Percentiles rank a stretch among this genome's conserved stretches.
Conservation (phyloP, 2,329 filamentous ascomycete species). For the Sclerotinia nivalis region DNA sequence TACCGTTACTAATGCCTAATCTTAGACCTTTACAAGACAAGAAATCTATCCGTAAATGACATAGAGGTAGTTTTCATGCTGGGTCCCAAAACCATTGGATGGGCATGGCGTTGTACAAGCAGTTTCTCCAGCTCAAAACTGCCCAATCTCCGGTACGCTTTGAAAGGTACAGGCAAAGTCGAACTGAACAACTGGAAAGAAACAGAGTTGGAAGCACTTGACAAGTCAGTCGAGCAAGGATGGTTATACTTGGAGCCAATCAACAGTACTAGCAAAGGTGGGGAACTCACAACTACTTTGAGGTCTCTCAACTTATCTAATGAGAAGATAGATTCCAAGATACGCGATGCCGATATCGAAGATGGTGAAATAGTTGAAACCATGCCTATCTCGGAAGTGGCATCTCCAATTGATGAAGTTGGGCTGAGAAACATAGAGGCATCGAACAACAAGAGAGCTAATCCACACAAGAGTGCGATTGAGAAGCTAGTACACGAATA, state of each 20-base stretch:
- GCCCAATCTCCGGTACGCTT: neutral
- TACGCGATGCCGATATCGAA: neutral
- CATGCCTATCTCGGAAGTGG: neutral
- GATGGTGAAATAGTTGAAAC: neutral
- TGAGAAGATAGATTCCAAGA: neutral
- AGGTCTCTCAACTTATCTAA: neutral
- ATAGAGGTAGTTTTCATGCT: neutral
- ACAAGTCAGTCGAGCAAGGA: neutral
- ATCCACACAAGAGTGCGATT: neutral
- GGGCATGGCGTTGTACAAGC: neutral
- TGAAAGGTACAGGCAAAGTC: neutral
- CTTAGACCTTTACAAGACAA: neutral
- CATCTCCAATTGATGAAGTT: too few relatives aligned
- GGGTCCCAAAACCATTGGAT: neutral
- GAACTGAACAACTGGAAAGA: neutral
- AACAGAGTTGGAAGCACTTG: neutral
- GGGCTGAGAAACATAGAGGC: neutral
- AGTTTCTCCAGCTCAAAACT: neutral
- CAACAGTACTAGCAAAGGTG: neutral
- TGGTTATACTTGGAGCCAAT: neutral
- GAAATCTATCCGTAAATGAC: neutral
- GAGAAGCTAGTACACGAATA: neutral
- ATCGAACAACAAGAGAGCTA: neutral
- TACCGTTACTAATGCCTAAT: neutral
- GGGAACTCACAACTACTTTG: neutral